Percentiles rank a stretch among this genome's conserved stretches.
Conservation (phyloP, 2,329 filamentous ascomycete genomes). For the Botrytis aclada region DNA sequence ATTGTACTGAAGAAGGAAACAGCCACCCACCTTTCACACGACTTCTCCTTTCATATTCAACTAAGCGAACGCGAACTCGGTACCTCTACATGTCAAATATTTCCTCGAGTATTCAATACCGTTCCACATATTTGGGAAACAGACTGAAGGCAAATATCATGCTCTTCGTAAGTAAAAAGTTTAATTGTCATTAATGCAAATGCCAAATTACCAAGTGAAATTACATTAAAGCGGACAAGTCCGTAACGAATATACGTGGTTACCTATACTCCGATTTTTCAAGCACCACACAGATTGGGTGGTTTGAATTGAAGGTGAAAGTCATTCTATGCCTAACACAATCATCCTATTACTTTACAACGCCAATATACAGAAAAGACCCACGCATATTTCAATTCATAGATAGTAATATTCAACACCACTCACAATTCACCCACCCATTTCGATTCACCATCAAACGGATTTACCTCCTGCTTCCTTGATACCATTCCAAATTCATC, state of each 20-base stretch:
- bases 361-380: background rate
- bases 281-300: background rate
- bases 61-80: background rate
- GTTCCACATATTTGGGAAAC: background rate
- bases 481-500: background rate
- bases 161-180: background rate
- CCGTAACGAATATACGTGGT: background rate
- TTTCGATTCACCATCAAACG: background rate
- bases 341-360: background rate
- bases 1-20: background rate
- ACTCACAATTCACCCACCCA: background rate
- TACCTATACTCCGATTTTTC: background rate
- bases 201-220: background rate
- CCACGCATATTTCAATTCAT: background rate
- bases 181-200: background rate
- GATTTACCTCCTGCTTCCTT: background rate
- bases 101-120: background rate
- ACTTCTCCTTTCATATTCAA: background rate
- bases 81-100: background rate
- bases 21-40: background rate
- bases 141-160: background rate
- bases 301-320: background rate
- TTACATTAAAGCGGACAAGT: background rate
- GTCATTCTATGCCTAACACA: background rate
- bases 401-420: background rate